A percentile compares a stretch with the other conserved stretches of the same genome.
These are phyloP conservation scores for Aspergillus latus DNA, from an alignment of 2,329 filamentous ascomycete genomes.

Conservation along the genomic window DNA sequence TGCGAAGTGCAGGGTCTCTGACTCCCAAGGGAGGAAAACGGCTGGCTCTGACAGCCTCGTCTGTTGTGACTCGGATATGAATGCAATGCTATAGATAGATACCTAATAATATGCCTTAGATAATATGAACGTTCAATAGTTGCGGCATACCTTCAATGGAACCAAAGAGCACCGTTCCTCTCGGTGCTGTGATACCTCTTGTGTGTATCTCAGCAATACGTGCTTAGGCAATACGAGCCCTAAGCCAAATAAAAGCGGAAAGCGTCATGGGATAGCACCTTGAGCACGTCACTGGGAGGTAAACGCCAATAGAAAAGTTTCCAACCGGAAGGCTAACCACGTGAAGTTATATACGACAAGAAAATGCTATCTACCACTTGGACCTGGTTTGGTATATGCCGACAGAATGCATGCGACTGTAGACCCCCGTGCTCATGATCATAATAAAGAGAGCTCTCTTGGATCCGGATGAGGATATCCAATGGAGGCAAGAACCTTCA, in stretches of 20 bases:
- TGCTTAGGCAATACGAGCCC: neutral
- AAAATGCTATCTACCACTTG: neutral
- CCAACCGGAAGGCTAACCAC: neutral
- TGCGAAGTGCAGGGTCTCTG: constrained; percentile 43
- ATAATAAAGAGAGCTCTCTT: constrained; percentile 22
- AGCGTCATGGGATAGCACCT: neutral
- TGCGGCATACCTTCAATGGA: neutral
- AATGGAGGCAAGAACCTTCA: constrained; percentile 44
- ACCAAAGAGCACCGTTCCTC: neutral
- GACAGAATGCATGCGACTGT: no score
- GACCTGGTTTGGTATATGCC: neutral
- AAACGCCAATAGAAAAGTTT: neutral
- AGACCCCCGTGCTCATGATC: neutral
- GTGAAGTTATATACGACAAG: neutral
- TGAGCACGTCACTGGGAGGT: neutral
- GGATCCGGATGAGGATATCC: constrained; percentile 38
- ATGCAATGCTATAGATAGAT: constrained; percentile 4
- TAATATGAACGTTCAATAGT: constrained; percentile 6
- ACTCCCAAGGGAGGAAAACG: neutral
- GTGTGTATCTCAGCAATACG: no score
- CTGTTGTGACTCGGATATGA: neutral
- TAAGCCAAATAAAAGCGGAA: neutral
- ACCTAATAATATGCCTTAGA: neutral
- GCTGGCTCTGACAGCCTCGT: neutral
- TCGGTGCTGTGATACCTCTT: neutral